These are phyloP conservation scores for Begonia fuchsioides DNA, from an alignment of 306 rosid species.

Conservation along the genomic window DNA sequence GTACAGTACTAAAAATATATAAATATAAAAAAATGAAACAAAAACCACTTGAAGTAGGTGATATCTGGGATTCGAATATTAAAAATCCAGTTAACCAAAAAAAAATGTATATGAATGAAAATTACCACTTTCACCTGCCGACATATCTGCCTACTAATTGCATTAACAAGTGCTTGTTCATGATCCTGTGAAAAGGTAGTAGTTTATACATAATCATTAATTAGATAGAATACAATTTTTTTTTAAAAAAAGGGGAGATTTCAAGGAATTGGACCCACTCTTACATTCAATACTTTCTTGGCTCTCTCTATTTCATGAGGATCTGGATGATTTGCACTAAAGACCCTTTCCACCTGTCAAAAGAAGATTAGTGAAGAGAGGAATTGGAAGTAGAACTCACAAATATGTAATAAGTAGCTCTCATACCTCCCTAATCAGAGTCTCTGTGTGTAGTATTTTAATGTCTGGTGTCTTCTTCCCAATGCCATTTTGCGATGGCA, in stretches of 20 bases:
- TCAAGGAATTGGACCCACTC: constrained; percentile 3
- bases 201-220: constrained; percentile 7
- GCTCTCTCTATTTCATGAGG: constrained; percentile 71
- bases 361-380: background rate
- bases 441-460: constrained; percentile 63
- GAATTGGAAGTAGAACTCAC: constrained; percentile 3
- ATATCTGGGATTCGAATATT: too few species aligned
- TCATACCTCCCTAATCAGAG: constrained; percentile 65
- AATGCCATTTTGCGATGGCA: constrained; percentile 42
- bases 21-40: too few species aligned
- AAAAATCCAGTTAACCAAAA: too few species aligned
- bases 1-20: too few species aligned
- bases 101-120: constrained; percentile 2
- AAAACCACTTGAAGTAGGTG: too few species aligned
- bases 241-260: too few species aligned
- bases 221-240: background rate
- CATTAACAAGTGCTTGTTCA: constrained; percentile 80
- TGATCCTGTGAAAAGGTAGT: constrained; percentile 57
- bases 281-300: constrained; percentile 71
- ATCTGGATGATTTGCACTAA: constrained; percentile 68
- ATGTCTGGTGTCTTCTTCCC: constrained; percentile 47
- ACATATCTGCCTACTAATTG: constrained; percentile 60
- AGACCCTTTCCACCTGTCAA: constrained; percentile 76
- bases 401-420: background rate
- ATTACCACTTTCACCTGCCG: constrained; percentile 84